A percentile compares a stretch with the other conserved stretches of the same genome.
These are phyloP conservation scores for Coriolopsis trogii DNA, from an alignment of 1,284 basidiomycete species.

Conservation along the genomic window DNA sequence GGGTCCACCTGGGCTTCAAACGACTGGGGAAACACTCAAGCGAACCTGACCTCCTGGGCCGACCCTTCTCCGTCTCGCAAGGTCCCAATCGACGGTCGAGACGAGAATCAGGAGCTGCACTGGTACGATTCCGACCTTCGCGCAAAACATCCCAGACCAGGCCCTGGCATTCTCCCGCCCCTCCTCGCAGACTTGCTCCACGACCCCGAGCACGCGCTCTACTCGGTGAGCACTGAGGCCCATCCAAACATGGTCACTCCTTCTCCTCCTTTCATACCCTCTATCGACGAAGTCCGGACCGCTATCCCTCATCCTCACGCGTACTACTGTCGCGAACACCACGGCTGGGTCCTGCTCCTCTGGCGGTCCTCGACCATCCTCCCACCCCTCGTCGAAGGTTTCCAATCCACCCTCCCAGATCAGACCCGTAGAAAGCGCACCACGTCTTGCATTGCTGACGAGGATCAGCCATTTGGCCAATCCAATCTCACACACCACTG, in stretches of 20 bases:
- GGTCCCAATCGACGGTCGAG: constrained; percentile 56
- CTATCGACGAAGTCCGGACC: constrained; percentile 60
- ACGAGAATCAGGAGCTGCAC: constrained; percentile 55
- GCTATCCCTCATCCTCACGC: constrained; percentile 79
- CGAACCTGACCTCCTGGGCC: constrained; percentile 14
- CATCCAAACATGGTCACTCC: constrained; percentile 29
- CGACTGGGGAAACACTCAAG: constrained; percentile 16
- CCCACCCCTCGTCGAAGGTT: constrained; percentile 56
- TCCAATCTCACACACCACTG: constrained; percentile 79
- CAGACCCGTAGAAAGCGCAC: constrained; percentile 51
- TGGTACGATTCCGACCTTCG: constrained; percentile 67
- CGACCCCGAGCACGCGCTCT: constrained; percentile 69
- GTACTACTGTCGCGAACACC: constrained; percentile 78
- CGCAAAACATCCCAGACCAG: constrained; percentile 52
- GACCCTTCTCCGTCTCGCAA: constrained; percentile 29
- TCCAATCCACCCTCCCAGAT: constrained; percentile 54
- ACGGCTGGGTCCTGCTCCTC: constrained; percentile 75
- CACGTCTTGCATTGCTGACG: constrained; percentile 53
- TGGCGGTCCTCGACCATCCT: constrained; percentile 64
- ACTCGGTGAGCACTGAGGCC: constrained; percentile 53
- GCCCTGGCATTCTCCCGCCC: constrained; percentile 68
- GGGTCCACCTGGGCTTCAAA: too few relatives aligned
- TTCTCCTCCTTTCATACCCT: constrained; percentile 39
- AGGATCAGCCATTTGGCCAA: constrained; percentile 46
- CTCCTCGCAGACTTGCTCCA: constrained; percentile 66